Evolutionary conservation across 345 rosid species (phyloP), one percentile per base, ranked within the genome.

Genomic region (Moringa oleifera): DNA sequence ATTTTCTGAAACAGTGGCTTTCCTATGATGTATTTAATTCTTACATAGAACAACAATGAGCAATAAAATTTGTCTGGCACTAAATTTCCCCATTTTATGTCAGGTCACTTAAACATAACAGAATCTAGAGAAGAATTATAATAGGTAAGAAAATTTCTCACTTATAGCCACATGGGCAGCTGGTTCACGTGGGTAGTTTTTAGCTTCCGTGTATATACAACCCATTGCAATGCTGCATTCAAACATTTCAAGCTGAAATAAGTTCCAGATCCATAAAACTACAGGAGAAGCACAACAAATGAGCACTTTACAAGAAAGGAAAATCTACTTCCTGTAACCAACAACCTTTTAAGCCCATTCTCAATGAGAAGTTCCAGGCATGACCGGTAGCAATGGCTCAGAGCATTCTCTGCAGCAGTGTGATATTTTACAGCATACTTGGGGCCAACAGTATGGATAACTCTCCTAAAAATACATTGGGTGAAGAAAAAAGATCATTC

Each of bases 101-200:
- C 45, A 56, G 45, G 20, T 25, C 9, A 59, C 25, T 2, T 6
- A 21, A 47, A 68, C 21, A 41, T 51, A 19, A 50, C n/a, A 57
- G 18, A 57, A 60, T 57, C 23, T 58, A 66, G 45, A 51, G 22
- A 69, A 62, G 49, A 49, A 49, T 15, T 19, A 41, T 20, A 55
- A 53, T 0, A 36, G 13, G 58, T 20, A 68, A 59, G 67, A 57
- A 25, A 60, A 57, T 57, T 72, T 66, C 97, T 88, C 75, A 94
- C 99, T 85, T 75, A 94, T 88, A 72, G 99, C 93, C 31, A 94
- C 96, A 75, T 94, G 99, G 20, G 97, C 97, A 69, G 99, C 99
- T 62, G 96, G 90, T 81, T 94, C 97, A 37, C 99, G 89, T 58
- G 99, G 99, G 78, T 94, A 94, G 69, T 85, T 90, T 79, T 94